Evolutionary conservation across 2,329 filamentous ascomycete species (phyloP).

Genomic region (Aspergillus fijiensis): DNA sequence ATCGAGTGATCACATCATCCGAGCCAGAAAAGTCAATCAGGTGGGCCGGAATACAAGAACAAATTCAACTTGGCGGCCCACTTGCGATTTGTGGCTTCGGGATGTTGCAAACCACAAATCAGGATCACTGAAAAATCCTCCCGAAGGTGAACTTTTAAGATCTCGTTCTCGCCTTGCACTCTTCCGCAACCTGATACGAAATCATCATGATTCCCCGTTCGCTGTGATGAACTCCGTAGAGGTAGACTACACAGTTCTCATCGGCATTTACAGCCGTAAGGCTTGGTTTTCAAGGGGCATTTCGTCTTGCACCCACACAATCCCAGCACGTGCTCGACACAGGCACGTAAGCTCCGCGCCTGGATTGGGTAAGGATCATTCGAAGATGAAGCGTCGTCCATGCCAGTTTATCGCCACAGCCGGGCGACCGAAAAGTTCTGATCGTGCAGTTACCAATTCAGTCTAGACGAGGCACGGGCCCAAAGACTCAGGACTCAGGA

Average conservation of each 20-base stretch:
- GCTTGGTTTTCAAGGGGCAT: background rate
- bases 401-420: background rate
- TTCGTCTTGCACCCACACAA: background rate
- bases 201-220: too few species aligned
- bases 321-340: background rate
- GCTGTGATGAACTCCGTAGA: too few species aligned
- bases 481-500: background rate
- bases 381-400: background rate
- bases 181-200: background rate
- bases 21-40: slow-evolving; percentile 18
- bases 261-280: background rate
- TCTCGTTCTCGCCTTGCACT: background rate
- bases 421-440: background rate
- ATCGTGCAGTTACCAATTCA: background rate
- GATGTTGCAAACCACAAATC: background rate
- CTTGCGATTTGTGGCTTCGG: background rate
- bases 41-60: slow-evolving; percentile 15
- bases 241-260: too few species aligned
- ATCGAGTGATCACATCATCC: slow-evolving; percentile 21
- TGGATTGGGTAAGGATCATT: background rate
- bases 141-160: background rate
- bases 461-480: background rate
- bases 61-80: background rate
- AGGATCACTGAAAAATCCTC: background rate
- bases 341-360: background rate